Evolutionary conservation across 169 alveolate genomes (phyloP), one percentile per base, ranked within the genome.

Genomic region (Plasmodium ovale): DNA sequence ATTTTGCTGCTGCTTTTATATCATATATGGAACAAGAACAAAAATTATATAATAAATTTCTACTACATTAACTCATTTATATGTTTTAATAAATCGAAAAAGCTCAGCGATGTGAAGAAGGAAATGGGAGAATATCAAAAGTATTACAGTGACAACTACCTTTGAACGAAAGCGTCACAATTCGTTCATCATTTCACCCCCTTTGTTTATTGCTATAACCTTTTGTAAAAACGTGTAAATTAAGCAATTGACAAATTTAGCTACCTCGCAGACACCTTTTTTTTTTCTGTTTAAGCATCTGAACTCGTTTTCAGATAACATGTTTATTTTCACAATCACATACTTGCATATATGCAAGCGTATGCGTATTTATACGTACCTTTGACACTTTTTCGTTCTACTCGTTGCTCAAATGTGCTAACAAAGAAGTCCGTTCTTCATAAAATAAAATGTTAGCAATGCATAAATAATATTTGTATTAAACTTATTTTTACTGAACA

Each of bases 21-120:
- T 79, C 89, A 79, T 64, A 64, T 79, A 51, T 79, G 89, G 89
- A 79, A 79, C 58, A 79, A 79, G 89, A 79, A 79, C 71, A 79
- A 79, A 27, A 79, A 79, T 79, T 79, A 47, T 39, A 79, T 79
- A 51, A 79, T 79, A 23, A 79, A 79, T n/a, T 79, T 79, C 64
- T 79, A 79, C 54, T 79, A 79, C 31, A 62, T 79, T 37, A 79
- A 79, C 64, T 64, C 89, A 10, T 79, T 79, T 47, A 79, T 79
- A 23, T 79, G 89, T 44, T 79, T 64, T 51, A 79, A 65, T 59
- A 79, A 79, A 79, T 47, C 82, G 1, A 79, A 79, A 68, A 56
- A 79, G 23, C 7, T 23, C 12, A 79, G 59, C n/a, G 89, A 79
- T 56, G 51, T 79, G 27, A 79, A 37, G 42, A 79, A 79, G 42